Conservation (phyloP, 1,284 basidiomycete genomes). For the Athelia sp. region DNA sequence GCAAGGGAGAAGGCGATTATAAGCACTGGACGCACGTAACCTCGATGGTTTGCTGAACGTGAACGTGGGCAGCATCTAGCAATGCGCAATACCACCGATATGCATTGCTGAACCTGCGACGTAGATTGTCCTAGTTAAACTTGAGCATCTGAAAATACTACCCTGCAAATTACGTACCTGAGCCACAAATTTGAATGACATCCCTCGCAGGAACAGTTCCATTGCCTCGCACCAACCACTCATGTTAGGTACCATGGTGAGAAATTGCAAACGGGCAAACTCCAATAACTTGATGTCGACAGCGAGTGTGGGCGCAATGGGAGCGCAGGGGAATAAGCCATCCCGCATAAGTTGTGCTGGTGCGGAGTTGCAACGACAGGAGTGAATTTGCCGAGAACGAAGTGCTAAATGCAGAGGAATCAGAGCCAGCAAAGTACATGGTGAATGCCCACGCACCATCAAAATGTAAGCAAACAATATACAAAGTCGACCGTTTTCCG, state of each 20-base stretch:
- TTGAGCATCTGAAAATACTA: too few relatives aligned
- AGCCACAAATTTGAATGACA: too few relatives aligned
- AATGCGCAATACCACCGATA: conserved; percentile 12
- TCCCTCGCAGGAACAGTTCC: conserved; percentile 10
- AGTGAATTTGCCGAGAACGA: not conserved
- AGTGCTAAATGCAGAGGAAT: not conserved
- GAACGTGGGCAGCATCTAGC: not conserved
- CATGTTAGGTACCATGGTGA: conserved; percentile 16
- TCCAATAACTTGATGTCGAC: conserved; percentile 20
- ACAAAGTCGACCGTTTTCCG: too few relatives aligned
- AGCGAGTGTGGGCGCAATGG: conserved; percentile 14
- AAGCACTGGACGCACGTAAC: too few relatives aligned
- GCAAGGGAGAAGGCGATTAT: too few relatives aligned
- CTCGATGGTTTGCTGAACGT: too few relatives aligned
- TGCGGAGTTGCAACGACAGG: conserved; percentile 15
- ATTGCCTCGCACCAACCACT: conserved; percentile 17
- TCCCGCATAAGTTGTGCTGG: conserved; percentile 14
- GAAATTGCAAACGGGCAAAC: conserved; percentile 15
- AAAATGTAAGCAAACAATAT: too few relatives aligned
- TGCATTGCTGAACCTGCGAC: conserved; percentile 9
- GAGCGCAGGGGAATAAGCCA: conserved; percentile 20
- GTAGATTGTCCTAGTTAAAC: conserved; percentile 9
- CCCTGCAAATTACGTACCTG: too few relatives aligned
- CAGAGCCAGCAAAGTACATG: too few relatives aligned
- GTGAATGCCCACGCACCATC: too few relatives aligned